Percentiles rank a stretch among this genome's conserved stretches.
Evolutionary conservation across 2,329 filamentous ascomycete species (phyloP).

Genomic region (Aureobasidium sp.): DNA sequence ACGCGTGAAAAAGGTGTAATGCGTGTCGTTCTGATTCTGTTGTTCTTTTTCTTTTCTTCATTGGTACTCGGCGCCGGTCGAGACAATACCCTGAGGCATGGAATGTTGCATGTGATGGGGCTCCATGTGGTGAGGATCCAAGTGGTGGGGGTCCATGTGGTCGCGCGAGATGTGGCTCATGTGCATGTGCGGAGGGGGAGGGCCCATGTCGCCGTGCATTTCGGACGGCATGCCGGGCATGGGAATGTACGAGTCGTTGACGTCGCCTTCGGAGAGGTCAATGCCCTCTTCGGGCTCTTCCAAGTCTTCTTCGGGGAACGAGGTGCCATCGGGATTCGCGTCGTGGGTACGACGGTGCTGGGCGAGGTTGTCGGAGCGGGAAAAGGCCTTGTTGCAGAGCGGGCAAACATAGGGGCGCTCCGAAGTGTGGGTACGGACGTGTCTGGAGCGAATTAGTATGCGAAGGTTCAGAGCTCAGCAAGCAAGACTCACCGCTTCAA

Average conservation of each 20-base stretch:
- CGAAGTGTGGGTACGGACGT: constrained; percentile 98
- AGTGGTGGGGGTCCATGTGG: background rate
- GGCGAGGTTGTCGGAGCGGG: constrained; percentile 95
- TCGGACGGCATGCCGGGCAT: constrained; percentile 18
- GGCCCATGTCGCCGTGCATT: constrained; percentile 5
- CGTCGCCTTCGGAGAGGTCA: constrained; percentile 51
- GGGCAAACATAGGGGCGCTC: constrained; percentile 97
- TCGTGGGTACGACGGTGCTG: constrained; percentile 87
- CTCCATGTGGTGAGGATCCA: background rate
- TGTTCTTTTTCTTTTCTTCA: constrained; percentile 10
- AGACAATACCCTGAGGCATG: constrained; percentile 5
- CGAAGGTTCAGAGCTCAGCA: constrained; percentile 36
- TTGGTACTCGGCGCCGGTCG: constrained; percentile 12
- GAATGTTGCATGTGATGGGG: background rate
- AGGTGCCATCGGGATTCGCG: constrained; percentile 51
- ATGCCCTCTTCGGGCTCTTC: constrained; percentile 85
- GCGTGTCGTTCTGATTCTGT: constrained; percentile 1
- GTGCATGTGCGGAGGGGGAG: constrained; percentile 28
- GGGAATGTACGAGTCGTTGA: constrained; percentile 24
- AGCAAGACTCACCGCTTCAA: constrained; percentile 80
- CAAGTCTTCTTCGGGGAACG: constrained; percentile 72
- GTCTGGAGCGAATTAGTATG: constrained; percentile 51
- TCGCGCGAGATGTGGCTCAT: constrained; percentile 20
- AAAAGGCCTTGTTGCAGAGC: constrained; percentile 98
- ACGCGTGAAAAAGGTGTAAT: constrained; percentile 7